Base-by-base conservation (phyloP, 192 early-diverging fungal species). In the Cetraspora pellucida region DNA sequence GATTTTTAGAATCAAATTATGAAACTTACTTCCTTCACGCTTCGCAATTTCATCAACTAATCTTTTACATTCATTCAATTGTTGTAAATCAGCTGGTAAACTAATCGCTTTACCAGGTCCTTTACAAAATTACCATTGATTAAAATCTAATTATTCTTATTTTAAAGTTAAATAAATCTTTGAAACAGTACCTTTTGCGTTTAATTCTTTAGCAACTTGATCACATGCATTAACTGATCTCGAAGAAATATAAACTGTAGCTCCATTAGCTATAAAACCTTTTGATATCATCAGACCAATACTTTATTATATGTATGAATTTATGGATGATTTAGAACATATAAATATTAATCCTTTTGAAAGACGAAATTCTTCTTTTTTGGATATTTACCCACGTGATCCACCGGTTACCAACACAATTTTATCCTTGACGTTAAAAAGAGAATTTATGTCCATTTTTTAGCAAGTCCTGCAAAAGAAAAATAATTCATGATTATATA, bases 161-260 rank as follows among this genome's bases (percentile, higher is more conserved):
- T 44, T 7, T 17, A 1, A 2, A 8, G 19, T 44, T n/a, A 7
- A 30, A 10, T 6, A 45, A 44, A 13, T 3, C 13, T 14, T 61
- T 54, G 17, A 54, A 52, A 28, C 21, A 2, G 9, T n/a, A 74
- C 72, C 72, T 60, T 59, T 13, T 37, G 27, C 54, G 44, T 43
- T 44, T 74, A 74, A 61, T 17, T 74, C 44, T 46, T 74, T 60
- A 8, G 72, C 72, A 46, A 60, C 57, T 47, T 74, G 17, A 60
- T 74, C 72, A 59, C 72, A 74, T 30, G 17, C 57, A 13, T 74
- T 21, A 14, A 16, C 30, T 0, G 10, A 25, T 75, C 96, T 88
- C 37, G 91, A 92, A 46, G 92, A 90, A 78, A 98, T 96, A 81
- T 96, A 98, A 28, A 98, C 96, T 80, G 86, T 91, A 72, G 93